A percentile compares a stretch with the other conserved stretches of the same genome.
phyloP scores from a whole-genome alignment of 139 green algal genomes.

The Chlorella vulgaris region DNA sequence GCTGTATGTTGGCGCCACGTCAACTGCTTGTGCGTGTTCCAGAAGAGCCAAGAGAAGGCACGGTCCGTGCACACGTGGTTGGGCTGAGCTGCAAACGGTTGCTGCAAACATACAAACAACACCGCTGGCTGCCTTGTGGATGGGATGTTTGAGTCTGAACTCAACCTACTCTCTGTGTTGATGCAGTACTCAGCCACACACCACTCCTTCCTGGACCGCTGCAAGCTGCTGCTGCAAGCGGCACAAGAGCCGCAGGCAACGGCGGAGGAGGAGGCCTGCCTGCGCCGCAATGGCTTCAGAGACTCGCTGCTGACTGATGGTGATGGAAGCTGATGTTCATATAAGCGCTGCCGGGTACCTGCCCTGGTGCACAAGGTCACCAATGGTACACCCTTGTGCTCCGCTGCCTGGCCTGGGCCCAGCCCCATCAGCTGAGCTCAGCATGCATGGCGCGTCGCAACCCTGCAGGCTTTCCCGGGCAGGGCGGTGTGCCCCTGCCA shows the following conservation, averaged over 20 bases:
- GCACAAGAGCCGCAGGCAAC: slow-evolving; percentile 39
- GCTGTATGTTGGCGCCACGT: background rate
- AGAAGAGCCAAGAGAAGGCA: too few relatives aligned
- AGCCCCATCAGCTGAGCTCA: too few relatives aligned
- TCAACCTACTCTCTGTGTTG: slow-evolving; percentile 57
- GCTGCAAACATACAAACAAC: too few relatives aligned
- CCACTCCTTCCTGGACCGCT: slow-evolving; percentile 80
- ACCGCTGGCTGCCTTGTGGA: too few relatives aligned
- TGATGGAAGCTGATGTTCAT: background rate
- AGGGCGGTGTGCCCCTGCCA: slow-evolving; percentile 47
- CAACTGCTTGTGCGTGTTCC: background rate
- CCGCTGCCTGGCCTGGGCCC: background rate
- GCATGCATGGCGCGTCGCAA: too few relatives aligned
- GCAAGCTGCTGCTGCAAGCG: slow-evolving; percentile 66
- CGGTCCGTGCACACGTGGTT: too few relatives aligned
- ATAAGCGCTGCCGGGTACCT: too few relatives aligned
- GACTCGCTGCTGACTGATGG: slow-evolving; percentile 49
- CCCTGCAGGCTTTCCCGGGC: slow-evolving; percentile 5
- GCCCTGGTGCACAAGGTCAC: too few relatives aligned
- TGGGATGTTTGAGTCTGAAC: too few relatives aligned
- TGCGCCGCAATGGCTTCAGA: slow-evolving; percentile 51
- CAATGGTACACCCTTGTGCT: background rate
- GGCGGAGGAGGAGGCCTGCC: slow-evolving; percentile 52
- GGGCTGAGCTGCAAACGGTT: too few relatives aligned
- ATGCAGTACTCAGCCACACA: slow-evolving; percentile 53